A percentile compares a stretch with the other conserved stretches of the same genome.
Evolutionary conservation across 768 basidiomycete species (phyloP).

Genomic region (Leccinum broughii): DNA sequence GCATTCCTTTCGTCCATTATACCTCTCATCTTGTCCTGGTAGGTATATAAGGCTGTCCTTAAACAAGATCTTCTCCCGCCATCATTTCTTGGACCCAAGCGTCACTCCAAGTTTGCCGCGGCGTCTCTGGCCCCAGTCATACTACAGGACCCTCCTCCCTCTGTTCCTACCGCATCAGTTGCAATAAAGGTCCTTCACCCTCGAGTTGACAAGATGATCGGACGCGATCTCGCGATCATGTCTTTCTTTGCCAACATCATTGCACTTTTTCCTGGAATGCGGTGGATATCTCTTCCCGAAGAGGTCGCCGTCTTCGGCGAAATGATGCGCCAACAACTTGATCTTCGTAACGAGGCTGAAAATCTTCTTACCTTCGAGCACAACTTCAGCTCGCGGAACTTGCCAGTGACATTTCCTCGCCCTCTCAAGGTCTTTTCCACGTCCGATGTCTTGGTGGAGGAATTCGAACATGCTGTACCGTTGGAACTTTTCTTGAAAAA

Average conservation of each 20-base stretch:
- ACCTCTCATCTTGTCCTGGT: background rate
- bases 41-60: constrained; percentile 90
- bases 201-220: constrained; percentile 74
- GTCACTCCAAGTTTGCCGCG: constrained; percentile 46
- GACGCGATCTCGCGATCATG: constrained; percentile 94
- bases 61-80: constrained; percentile 83
- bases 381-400: constrained; percentile 78
- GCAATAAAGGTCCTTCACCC: constrained; percentile 98
- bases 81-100: constrained; percentile 77
- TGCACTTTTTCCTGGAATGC: constrained; percentile 84
- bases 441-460: constrained; percentile 83
- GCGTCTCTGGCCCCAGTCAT: constrained; percentile 54
- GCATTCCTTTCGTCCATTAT: background rate
- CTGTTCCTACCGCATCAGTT: constrained; percentile 81
- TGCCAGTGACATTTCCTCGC: constrained; percentile 87
- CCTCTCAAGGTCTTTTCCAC: constrained; percentile 84
- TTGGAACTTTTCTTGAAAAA: constrained; percentile 84
- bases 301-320: constrained; percentile 92
- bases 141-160: constrained; percentile 57
- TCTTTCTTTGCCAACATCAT: constrained; percentile 82
- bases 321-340: constrained; percentile 96
- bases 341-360: constrained; percentile 85
- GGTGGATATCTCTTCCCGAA: constrained; percentile 94
- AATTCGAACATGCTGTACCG: constrained; percentile 90
- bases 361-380: constrained; percentile 84